A percentile compares a stretch with the other conserved stretches of the same genome.
Evolutionary conservation across 208 protist genomes (phyloP).

Genomic region (Strigomonas culicis): DNA sequence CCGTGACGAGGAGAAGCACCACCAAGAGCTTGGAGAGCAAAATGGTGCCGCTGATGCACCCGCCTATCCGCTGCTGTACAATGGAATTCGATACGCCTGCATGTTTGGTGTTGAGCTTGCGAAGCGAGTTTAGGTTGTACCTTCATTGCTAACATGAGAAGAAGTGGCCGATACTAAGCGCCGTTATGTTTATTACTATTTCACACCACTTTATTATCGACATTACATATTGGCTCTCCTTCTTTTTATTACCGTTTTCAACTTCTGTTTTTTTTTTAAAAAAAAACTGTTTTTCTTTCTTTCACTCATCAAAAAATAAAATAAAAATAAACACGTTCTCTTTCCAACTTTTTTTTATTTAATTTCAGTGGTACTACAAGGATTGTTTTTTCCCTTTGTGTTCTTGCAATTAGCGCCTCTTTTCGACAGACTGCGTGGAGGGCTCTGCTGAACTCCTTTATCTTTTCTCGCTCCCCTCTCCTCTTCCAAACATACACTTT

Average conservation of each 20-base stretch:
- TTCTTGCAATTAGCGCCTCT: background rate
- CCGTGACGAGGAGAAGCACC: constrained; percentile 83
- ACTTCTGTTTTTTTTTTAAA: constrained; percentile 6
- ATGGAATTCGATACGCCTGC: constrained; percentile 73
- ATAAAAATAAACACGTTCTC: background rate
- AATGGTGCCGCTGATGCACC: constrained; percentile 73
- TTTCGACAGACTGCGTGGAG: too few relatives aligned
- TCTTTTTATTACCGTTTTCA: background rate
- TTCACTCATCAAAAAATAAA: background rate
- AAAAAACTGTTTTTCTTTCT: background rate
- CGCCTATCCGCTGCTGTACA: constrained; percentile 75
- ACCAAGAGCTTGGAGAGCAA: constrained; percentile 77
- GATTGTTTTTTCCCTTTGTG: background rate
- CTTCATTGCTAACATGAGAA: too few relatives aligned
- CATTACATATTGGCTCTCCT: too few relatives aligned
- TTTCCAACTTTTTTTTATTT: background rate
- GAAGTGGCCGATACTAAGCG: too few relatives aligned
- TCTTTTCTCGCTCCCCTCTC: too few relatives aligned
- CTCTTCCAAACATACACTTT: too few relatives aligned
- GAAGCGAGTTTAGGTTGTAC: constrained; percentile 45
- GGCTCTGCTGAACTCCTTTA: too few relatives aligned
- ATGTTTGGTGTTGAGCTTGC: constrained; percentile 65
- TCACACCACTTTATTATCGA: too few relatives aligned
- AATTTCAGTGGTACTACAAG: background rate
- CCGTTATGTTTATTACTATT: too few relatives aligned